These are phyloP conservation scores for Daldinia loculata DNA, from an alignment of 495 filamentous ascomycete species.

Conservation along the genomic window DNA sequence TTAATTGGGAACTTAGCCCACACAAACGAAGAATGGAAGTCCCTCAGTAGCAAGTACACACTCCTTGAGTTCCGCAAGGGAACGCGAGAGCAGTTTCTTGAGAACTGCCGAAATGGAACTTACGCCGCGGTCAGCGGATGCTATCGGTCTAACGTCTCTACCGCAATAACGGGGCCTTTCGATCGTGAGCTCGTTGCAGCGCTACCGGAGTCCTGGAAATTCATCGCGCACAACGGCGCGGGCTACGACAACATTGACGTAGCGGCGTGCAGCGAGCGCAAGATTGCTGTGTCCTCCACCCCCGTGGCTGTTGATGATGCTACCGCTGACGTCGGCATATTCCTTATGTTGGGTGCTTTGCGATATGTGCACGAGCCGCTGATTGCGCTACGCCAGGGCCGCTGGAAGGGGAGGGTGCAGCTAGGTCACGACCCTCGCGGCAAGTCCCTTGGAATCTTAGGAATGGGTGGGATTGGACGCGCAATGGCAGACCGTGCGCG, in stretches of 20 bases:
- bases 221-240: slow-evolving; percentile 86
- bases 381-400: slow-evolving; percentile 66
- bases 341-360: slow-evolving; percentile 74
- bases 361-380: slow-evolving; percentile 71
- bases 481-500: slow-evolving; percentile 60
- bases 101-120: slow-evolving; percentile 73
- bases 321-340: slow-evolving; percentile 76
- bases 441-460: slow-evolving; percentile 80
- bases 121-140: slow-evolving; percentile 72
- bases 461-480: slow-evolving; percentile 88
- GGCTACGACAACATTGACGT: slow-evolving; percentile 87
- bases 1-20: slow-evolving; percentile 67
- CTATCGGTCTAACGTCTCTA: slow-evolving; percentile 81
- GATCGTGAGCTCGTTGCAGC: slow-evolving; percentile 71
- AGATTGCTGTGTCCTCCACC: slow-evolving; percentile 72
- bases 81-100: slow-evolving; percentile 68
- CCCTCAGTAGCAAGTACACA: slow-evolving; percentile 59
- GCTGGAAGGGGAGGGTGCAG: slow-evolving; percentile 56
- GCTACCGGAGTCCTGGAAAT: slow-evolving; percentile 74
- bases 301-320: slow-evolving; percentile 74
- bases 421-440: slow-evolving; percentile 74
- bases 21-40: slow-evolving; percentile 62
- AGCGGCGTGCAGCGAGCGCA: slow-evolving; percentile 67
- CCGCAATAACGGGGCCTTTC: slow-evolving; percentile 71
- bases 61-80: slow-evolving; percentile 59